Conservation (phyloP, 345 rosid species). For the Fremontodendron californicum region DNA sequence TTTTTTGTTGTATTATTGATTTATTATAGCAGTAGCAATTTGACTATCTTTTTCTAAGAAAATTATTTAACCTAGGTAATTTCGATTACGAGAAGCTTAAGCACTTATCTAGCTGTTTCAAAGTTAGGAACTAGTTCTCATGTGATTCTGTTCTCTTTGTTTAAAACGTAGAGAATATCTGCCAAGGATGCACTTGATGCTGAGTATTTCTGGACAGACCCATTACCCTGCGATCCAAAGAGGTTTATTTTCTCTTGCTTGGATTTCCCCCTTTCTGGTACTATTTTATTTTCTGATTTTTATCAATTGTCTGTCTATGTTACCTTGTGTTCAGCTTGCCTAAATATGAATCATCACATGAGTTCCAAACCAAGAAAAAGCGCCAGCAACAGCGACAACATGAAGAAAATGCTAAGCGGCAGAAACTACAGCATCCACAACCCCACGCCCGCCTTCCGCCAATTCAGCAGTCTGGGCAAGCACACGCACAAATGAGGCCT, state of each 20-base stretch:
- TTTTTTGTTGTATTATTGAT: not conserved
- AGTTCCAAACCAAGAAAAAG: slow-evolving; percentile 94
- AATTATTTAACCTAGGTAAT: not conserved
- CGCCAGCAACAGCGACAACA: slow-evolving; percentile 90
- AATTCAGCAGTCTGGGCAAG: slow-evolving; percentile 75
- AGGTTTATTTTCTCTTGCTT: slow-evolving; percentile 38
- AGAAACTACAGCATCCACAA: slow-evolving; percentile 78
- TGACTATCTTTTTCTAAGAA: not conserved
- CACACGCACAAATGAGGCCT: slow-evolving; percentile 55
- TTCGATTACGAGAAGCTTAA: not conserved
- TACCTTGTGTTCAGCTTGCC: slow-evolving; percentile 53
- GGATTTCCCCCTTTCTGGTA: slow-evolving; percentile 2
- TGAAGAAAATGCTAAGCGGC: slow-evolving; percentile 79
- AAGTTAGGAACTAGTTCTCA: not conserved
- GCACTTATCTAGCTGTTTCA: not conserved
- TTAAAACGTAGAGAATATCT: slow-evolving; percentile 61
- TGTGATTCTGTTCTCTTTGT: not conserved
- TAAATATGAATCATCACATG: slow-evolving; percentile 90
- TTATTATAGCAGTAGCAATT: not conserved
- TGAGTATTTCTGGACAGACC: slow-evolving; percentile 97
- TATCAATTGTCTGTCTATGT: not conserved
- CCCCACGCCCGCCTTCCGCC: slow-evolving; percentile 82
- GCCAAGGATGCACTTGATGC: slow-evolving; percentile 98
- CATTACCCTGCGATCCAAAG: slow-evolving; percentile 91
- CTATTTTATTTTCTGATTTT: not conserved